Percentiles rank a stretch among this genome's conserved stretches.
phyloP scores from a whole-genome alignment of 2,329 filamentous ascomycete genomes.

The Scedosporium dehoogii region DNA sequence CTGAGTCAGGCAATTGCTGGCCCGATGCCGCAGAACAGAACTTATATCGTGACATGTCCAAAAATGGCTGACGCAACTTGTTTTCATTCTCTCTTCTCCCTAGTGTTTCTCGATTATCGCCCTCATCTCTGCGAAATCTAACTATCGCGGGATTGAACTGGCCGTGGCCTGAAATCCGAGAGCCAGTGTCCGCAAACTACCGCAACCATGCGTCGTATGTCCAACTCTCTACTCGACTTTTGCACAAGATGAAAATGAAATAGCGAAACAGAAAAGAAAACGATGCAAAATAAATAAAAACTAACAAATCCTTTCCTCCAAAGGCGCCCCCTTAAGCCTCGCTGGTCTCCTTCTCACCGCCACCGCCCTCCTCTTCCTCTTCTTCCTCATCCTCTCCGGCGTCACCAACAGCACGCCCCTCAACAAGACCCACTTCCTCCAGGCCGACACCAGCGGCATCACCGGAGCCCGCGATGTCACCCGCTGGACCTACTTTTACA shows the following conservation, averaged over 20 bases:
- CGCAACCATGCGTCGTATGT: not conserved
- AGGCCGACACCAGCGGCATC: slow-evolving; percentile 66
- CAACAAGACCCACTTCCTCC: slow-evolving; percentile 75
- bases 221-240: not conserved
- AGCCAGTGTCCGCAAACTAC: too few species aligned
- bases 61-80: too few species aligned
- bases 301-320: not conserved
- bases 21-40: too few species aligned
- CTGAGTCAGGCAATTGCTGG: too few species aligned
- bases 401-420: slow-evolving; percentile 43
- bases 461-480: slow-evolving; percentile 55
- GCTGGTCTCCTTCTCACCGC: slow-evolving; percentile 38
- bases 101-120: too few species aligned
- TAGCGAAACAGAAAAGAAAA: not conserved
- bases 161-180: too few species aligned
- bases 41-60: too few species aligned
- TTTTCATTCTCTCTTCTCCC: too few species aligned
- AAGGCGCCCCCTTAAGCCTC: slow-evolving; percentile 12
- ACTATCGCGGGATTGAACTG: too few species aligned
- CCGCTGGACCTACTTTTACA: slow-evolving; percentile 86
- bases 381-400: slow-evolving; percentile 50
- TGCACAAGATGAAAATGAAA: not conserved
- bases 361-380: slow-evolving; percentile 42
- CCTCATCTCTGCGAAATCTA: too few species aligned
- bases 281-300: not conserved